phyloP scores from a whole-genome alignment of 2,329 filamentous ascomycete genomes.

The Fusarium solani-melongenae region DNA sequence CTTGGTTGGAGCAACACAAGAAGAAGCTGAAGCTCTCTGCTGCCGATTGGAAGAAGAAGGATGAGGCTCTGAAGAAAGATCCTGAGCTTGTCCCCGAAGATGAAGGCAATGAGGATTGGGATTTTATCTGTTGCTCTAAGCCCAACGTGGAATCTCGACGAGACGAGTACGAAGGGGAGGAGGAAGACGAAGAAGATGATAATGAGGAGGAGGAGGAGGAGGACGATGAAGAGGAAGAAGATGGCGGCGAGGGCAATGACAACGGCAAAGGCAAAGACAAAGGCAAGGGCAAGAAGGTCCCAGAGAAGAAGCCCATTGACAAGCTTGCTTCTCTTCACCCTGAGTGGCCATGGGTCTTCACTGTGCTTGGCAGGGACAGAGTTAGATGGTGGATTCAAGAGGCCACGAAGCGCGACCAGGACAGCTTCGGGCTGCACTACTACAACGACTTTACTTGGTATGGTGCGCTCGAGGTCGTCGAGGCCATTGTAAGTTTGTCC shows the following conservation, averaged over 20 bases:
- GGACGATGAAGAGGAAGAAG: neutral
- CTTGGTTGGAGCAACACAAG: slow-evolving; percentile 36
- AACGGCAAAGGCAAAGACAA: neutral
- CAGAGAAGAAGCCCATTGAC: neutral
- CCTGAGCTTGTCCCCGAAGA: slow-evolving; percentile 4
- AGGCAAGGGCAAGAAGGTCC: neutral
- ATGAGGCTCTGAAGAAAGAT: slow-evolving; percentile 29
- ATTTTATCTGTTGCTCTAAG: slow-evolving; percentile 31
- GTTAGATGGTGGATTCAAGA: slow-evolving; percentile 34
- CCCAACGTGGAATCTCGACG: neutral
- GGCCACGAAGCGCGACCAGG: slow-evolving; percentile 43
- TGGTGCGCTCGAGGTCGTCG: slow-evolving; percentile 54
- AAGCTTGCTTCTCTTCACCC: slow-evolving; percentile 38
- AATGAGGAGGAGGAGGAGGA: neutral
- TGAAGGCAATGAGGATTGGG: slow-evolving; percentile 33
- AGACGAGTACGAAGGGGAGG: neutral
- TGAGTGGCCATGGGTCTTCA: slow-evolving; percentile 25
- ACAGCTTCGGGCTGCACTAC: slow-evolving; percentile 55
- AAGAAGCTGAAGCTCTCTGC: slow-evolving; percentile 22
- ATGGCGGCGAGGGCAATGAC: neutral
- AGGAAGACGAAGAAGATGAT: neutral
- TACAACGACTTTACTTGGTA: slow-evolving; percentile 56
- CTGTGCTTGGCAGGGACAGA: slow-evolving; percentile 28
- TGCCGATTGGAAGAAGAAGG: slow-evolving; percentile 33
- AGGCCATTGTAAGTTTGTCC: slow-evolving; percentile 49